Evolutionary conservation across 495 filamentous ascomycete species (phyloP).

Genomic region (Hypoxylon intermedium): DNA sequence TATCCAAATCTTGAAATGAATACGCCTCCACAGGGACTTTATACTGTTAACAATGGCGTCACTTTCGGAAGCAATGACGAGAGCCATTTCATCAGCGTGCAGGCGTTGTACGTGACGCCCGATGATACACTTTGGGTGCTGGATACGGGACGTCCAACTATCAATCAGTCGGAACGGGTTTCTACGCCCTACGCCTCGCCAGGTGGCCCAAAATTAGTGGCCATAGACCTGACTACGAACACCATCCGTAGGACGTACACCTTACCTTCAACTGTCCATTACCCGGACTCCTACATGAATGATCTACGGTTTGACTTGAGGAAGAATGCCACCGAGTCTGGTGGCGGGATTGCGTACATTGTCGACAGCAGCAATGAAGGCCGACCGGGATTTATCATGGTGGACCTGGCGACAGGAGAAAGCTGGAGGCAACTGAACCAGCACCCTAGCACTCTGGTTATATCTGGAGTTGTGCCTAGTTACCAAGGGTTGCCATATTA

Average conservation of each 20-base stretch:
- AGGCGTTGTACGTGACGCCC: slow-evolving; percentile 49
- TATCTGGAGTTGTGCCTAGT: slow-evolving; percentile 41
- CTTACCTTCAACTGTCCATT: slow-evolving; percentile 46
- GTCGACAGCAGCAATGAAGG: slow-evolving; percentile 52
- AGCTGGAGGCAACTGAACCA: slow-evolving; percentile 50
- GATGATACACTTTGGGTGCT: slow-evolving; percentile 52
- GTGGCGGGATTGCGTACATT: slow-evolving; percentile 49
- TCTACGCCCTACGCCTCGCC: slow-evolving; percentile 49
- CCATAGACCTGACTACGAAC: slow-evolving; percentile 47
- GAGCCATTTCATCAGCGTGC: slow-evolving; percentile 47
- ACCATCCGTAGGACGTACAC: slow-evolving; percentile 45
- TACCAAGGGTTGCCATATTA: slow-evolving; percentile 39
- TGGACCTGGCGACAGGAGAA: slow-evolving; percentile 51
- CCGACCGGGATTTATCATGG: slow-evolving; percentile 51
- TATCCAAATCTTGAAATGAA: slow-evolving; percentile 47
- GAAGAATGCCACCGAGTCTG: slow-evolving; percentile 43
- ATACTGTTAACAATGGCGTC: slow-evolving; percentile 41
- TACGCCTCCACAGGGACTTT: slow-evolving; percentile 41
- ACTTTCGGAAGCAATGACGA: slow-evolving; percentile 45
- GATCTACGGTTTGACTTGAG: slow-evolving; percentile 54
- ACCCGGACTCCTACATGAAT: slow-evolving; percentile 51
- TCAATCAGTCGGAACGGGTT: slow-evolving; percentile 44
- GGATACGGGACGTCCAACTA: slow-evolving; percentile 50
- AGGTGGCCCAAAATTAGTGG: slow-evolving; percentile 52
- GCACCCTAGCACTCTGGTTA: slow-evolving; percentile 46